A percentile compares a stretch with the other conserved stretches of the same genome.
Conservation (phyloP, 1,139 yeast genomes). For the Kurtzmaniella natalensis region DNA sequence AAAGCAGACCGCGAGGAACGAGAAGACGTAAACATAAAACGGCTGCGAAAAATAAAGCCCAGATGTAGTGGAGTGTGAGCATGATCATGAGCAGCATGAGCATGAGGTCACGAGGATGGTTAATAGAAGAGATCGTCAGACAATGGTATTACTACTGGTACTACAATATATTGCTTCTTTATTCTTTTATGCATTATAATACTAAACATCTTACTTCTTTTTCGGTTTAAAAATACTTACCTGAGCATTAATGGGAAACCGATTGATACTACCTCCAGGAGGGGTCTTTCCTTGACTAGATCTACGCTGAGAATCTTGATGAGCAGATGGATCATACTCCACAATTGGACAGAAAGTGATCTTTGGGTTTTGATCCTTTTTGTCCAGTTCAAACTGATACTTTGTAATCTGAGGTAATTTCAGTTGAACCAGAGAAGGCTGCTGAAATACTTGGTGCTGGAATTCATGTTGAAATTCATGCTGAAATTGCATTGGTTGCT, state of each 20-base stretch:
- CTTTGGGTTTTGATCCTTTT: slow-evolving; percentile 23
- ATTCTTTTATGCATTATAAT: slow-evolving; percentile 2
- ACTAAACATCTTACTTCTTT: slow-evolving; percentile 4
- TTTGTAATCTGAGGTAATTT: slow-evolving; percentile 1
- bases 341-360: slow-evolving; percentile 40
- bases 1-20: neutral
- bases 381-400: slow-evolving; percentile 6
- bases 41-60: too few relatives aligned
- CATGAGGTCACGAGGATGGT: too few relatives aligned
- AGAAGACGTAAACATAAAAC: too few relatives aligned
- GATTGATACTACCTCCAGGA: slow-evolving; percentile 5
- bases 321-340: slow-evolving; percentile 40
- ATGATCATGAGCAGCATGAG: too few relatives aligned
- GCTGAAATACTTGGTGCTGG: slow-evolving; percentile 3
- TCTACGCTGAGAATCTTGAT: slow-evolving; percentile 11
- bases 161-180: too few relatives aligned
- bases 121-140: too few relatives aligned
- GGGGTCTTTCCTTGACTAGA: slow-evolving; percentile 2
- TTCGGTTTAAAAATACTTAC: slow-evolving; percentile 9
- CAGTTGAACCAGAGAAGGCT: slow-evolving; percentile 3
- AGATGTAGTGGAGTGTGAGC: too few relatives aligned
- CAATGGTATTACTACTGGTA: too few relatives aligned
- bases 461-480: slow-evolving; percentile 1
- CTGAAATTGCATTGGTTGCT: slow-evolving; percentile 11
- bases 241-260: slow-evolving; percentile 8